Evolutionary conservation across 768 basidiomycete species (phyloP).

Genomic region (Suillus fuscotomentosus): DNA sequence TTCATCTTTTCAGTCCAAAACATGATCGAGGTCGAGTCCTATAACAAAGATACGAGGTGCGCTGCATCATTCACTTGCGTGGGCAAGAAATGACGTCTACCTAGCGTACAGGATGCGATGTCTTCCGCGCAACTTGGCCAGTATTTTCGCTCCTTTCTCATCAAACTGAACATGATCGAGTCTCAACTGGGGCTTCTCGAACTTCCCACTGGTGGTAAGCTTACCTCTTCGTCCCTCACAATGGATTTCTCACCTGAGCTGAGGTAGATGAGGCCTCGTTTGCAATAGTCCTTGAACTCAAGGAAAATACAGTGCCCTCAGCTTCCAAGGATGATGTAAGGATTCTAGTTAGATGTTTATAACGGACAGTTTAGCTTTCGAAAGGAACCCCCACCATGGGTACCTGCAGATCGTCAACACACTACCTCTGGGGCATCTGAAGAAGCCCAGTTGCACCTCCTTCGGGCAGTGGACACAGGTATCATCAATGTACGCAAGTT

Average conservation of each 20-base stretch:
- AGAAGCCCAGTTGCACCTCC: constrained; percentile 66
- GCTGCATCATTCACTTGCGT: constrained; percentile 2
- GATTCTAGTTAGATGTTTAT: constrained; percentile 4
- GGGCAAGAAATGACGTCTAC: neutral
- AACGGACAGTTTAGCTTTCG: neutral
- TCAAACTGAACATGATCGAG: constrained; percentile 79
- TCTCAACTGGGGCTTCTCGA: constrained; percentile 62
- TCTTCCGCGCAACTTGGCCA: constrained; percentile 59
- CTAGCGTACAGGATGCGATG: constrained; percentile 72
- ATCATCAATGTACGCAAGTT: constrained; percentile 59
- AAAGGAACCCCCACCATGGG: constrained; percentile 75
- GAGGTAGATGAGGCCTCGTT: constrained; percentile 69
- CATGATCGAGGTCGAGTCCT: constrained; percentile 70
- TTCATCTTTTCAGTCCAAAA: constrained; percentile 87
- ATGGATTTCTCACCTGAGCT: constrained; percentile 5
- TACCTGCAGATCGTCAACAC: constrained; percentile 67
- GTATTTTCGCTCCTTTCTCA: constrained; percentile 79
- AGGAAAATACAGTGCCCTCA: constrained; percentile 60
- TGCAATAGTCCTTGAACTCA: constrained; percentile 78
- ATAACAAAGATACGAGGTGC: constrained; percentile 70
- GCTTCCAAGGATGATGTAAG: constrained; percentile 45
- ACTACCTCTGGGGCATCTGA: constrained; percentile 69
- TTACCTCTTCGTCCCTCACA: constrained; percentile 19
- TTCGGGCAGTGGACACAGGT: constrained; percentile 82
- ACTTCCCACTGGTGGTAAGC: constrained; percentile 38